Base-by-base conservation (phyloP, 805 yeast species). In the Yamadazyma akitaensis region DNA sequence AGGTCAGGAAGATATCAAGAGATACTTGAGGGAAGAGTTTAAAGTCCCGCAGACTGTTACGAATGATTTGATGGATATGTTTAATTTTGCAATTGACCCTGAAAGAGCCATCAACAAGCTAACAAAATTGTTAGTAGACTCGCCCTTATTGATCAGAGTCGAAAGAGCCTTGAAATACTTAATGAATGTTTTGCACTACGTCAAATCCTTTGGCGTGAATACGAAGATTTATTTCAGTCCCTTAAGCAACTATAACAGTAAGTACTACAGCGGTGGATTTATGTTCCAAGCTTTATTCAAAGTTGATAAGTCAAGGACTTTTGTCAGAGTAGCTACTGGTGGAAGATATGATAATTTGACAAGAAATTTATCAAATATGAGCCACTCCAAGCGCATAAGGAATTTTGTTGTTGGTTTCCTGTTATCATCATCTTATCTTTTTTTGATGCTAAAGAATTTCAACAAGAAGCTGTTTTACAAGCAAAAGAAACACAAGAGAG, bases 211-310 rank as follows among this genome's bases (percentile, higher is more conserved):
- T 43, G 89, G 87, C 0, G 77, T 88, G 1, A 66, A 70, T 2
- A 71, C 80, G 3, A 72, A 76, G 13, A 67, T 90, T 11, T 76
- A 77, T 25, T 68, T 94, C 25, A 80, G 88, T 2, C 99, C 99
- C 0, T 74, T 94, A 63, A 80, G 90, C 57, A 88, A 89, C 53
- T 88, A 88, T 65, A 89, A 89, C 54, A 79, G 84, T 28, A 77
- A 82, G 9, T 92, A 89, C 60, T 94, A 91, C 60, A 71, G 75
- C 33, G 81, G 82, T 14, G 96, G 96, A 0, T 67, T 91, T 1
- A 89, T 94, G 96, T 94, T 92, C 61, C 96, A 89, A 55, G 88
- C 87, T 0, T 78, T 89, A 1, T 78, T 81, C 52, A 85, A 88
- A 45, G 84, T 81, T 3, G 81, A 74, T 55, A 75, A 56, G 51